Conservation (phyloP, 108 stramenopile species). For the Skeletonema tropicum region DNA sequence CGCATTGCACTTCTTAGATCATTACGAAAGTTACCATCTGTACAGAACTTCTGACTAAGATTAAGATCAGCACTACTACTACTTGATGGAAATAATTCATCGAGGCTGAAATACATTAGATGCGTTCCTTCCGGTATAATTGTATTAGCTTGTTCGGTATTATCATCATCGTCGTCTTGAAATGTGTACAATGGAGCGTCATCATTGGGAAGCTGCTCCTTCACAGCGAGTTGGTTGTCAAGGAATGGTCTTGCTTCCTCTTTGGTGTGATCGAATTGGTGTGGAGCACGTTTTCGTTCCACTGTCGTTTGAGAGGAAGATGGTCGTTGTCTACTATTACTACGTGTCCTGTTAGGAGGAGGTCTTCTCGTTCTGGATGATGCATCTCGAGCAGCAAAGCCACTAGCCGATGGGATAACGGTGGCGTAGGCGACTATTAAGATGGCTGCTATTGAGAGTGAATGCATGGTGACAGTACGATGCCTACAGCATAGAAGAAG, state of each 20-base stretch:
- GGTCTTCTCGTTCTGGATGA: not conserved
- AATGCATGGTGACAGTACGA: not conserved
- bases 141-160: constrained; percentile 8
- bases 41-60: constrained; percentile 47
- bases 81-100: constrained; percentile 65
- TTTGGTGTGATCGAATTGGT: constrained; percentile 53
- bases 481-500: too few species aligned
- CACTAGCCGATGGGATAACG: not conserved
- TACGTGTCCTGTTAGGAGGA: not conserved
- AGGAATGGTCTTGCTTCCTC: constrained; percentile 50
- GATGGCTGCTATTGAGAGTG: not conserved
- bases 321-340: too few species aligned
- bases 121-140: constrained; percentile 21
- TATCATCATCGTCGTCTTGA: constrained; percentile 18
- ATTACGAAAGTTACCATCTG: constrained; percentile 51
- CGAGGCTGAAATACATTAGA: constrained; percentile 49
- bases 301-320: not conserved
- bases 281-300: constrained; percentile 41
- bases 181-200: constrained; percentile 51
- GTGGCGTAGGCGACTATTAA: not conserved
- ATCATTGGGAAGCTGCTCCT: constrained; percentile 42
- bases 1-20: constrained; percentile 63
- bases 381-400: not conserved
- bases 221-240: constrained; percentile 19
- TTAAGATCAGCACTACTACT: not conserved